Conservation (phyloP, 345 rosid genomes). For the Ceriops zippeliana region DNA sequence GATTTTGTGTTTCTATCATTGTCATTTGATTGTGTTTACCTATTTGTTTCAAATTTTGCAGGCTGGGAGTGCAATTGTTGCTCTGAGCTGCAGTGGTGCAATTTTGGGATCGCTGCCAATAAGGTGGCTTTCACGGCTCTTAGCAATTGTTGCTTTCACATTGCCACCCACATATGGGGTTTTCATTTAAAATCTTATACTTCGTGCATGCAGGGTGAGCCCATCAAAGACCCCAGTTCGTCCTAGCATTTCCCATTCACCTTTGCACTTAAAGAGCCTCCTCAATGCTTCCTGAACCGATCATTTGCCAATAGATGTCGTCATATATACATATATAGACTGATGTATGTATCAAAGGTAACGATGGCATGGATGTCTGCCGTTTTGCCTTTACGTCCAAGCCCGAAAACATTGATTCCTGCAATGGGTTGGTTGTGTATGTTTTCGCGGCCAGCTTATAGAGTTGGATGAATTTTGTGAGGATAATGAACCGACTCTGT, state of each 20-base stretch:
- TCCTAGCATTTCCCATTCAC: background rate
- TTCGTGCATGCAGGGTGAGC: background rate
- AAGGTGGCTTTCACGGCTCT: background rate
- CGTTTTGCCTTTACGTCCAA: background rate
- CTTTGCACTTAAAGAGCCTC: background rate
- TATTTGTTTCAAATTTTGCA: background rate
- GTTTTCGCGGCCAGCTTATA: background rate
- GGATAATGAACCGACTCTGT: background rate
- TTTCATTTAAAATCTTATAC: background rate
- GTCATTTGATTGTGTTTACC: background rate
- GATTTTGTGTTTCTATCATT: no score
- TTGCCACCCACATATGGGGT: background rate
- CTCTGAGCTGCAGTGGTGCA: slow-evolving; percentile 1
- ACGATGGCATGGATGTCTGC: background rate
- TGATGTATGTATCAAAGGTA: background rate
- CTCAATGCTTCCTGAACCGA: background rate
- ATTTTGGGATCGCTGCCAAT: slow-evolving; percentile 4
- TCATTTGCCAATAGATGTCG: background rate
- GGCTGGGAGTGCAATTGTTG: background rate
- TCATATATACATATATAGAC: background rate
- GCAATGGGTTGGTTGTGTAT: background rate
- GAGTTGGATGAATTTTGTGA: background rate
- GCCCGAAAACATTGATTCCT: background rate
- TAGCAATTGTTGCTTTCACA: background rate
- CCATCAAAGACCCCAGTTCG: slow-evolving; percentile 9